A percentile compares a stretch with the other conserved stretches of the same genome.
phyloP scores from a whole-genome alignment of 768 basidiomycete genomes.

The Boletales sp. region DNA sequence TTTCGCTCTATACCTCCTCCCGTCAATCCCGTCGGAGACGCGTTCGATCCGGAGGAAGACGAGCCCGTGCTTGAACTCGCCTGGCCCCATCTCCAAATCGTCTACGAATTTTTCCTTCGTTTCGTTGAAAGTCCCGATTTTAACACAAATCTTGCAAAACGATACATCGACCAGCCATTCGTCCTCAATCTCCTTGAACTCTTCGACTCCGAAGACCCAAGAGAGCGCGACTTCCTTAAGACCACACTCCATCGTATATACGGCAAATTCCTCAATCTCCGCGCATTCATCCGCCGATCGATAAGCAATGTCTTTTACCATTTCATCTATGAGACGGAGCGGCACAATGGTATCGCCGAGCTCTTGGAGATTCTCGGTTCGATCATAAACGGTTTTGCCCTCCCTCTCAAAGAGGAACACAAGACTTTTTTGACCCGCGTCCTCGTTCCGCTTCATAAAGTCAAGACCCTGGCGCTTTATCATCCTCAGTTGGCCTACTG shows the following conservation, averaged over 20 bases:
- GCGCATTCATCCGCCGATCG: constrained; percentile 96
- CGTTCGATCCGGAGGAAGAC: constrained; percentile 99
- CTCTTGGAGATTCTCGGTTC: constrained; percentile 96
- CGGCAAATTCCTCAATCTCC: constrained; percentile 97
- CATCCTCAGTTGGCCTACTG: constrained; percentile 99
- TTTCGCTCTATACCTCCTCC: constrained; percentile 99
- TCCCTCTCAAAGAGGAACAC: constrained; percentile 98
- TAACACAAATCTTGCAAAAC: constrained; percentile 96
- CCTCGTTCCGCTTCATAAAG: constrained; percentile 95
- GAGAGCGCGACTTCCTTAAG: constrained; percentile 98
- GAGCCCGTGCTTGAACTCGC: constrained; percentile 98
- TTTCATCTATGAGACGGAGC: constrained; percentile 97
- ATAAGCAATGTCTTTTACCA: constrained; percentile 99
- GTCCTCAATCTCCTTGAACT: constrained; percentile 95
- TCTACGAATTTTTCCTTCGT: constrained; percentile 99
- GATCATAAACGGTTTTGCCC: constrained; percentile 98
- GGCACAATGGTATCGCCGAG: constrained; percentile 99
- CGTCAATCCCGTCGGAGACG: constrained; percentile 96
- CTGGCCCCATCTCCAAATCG: constrained; percentile 99
- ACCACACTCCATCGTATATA: constrained; percentile 99
- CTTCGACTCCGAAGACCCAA: constrained; percentile 97
- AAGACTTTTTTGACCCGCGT: constrained; percentile 94
- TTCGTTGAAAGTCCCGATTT: constrained; percentile 98
- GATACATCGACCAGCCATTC: constrained; percentile 94
- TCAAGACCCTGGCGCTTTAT: constrained; percentile 94